Conservation (phyloP, 192 early-diverging fungal genomes). For the Coemansia sp. region DNA sequence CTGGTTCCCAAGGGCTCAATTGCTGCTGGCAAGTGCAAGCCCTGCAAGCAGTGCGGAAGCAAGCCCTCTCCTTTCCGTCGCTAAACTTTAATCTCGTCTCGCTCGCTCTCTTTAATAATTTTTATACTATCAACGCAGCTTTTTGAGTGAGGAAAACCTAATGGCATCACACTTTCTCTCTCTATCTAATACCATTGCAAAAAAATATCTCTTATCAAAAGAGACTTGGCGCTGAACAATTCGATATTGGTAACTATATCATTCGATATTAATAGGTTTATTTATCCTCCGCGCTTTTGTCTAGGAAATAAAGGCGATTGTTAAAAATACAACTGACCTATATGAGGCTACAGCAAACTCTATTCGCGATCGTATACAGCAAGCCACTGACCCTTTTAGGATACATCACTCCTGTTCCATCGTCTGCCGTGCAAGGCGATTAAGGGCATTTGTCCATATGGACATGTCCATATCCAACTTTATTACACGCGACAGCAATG, state of each 20-base stretch:
- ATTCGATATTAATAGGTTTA: neutral
- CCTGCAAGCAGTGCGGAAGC: constrained; percentile 49
- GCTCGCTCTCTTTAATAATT: neutral
- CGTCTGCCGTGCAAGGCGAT: neutral
- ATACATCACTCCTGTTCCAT: neutral
- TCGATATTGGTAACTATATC: neutral
- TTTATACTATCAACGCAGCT: neutral
- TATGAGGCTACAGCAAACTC: neutral
- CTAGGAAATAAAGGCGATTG: neutral
- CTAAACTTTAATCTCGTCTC: constrained; percentile 16
- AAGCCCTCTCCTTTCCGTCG: constrained; percentile 35
- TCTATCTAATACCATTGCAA: too few relatives aligned
- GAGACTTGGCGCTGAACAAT: neutral
- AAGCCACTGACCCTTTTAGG: neutral
- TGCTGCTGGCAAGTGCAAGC: constrained; percentile 58
- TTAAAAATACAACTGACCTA: neutral
- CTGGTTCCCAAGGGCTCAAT: constrained; percentile 55
- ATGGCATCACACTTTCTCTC: neutral
- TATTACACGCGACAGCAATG: neutral
- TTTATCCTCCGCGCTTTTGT: neutral
- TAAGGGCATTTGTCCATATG: neutral
- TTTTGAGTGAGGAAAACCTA: neutral
- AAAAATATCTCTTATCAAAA: neutral
- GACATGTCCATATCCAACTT: neutral
- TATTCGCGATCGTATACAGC: constrained; percentile 1